Conservation (phyloP, 2,329 filamentous ascomycete species). For the Aspergillus pseudoterreus region DNA sequence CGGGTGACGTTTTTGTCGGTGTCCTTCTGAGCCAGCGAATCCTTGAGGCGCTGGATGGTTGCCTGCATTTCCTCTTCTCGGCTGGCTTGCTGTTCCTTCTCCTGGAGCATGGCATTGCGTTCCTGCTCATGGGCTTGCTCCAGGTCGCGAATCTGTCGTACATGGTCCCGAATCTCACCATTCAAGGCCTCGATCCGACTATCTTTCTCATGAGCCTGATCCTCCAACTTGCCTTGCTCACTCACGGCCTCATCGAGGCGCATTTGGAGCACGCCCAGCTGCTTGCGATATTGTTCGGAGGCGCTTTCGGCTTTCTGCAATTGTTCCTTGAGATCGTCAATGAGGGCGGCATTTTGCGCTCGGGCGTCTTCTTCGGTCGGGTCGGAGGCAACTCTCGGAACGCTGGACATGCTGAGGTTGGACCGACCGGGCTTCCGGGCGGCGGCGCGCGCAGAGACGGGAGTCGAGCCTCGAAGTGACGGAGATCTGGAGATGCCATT, state of each 20-base stretch:
- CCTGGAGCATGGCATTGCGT: conserved; percentile 78
- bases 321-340: conserved; percentile 81
- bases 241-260: conserved; percentile 78
- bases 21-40: conserved; percentile 75
- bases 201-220: conserved; percentile 80
- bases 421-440: conserved; percentile 55
- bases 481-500: conserved; percentile 57
- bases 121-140: conserved; percentile 91
- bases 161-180: conserved; percentile 79
- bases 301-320: conserved; percentile 74
- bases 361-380: conserved; percentile 66
- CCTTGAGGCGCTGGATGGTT: conserved; percentile 88
- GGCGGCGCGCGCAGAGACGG: conserved; percentile 70
- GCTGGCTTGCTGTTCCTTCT: conserved; percentile 82
- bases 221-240: conserved; percentile 83
- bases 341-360: conserved; percentile 71
- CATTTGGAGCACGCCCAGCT: conserved; percentile 78
- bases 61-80: conserved; percentile 87
- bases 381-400: conserved; percentile 46
- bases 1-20: conserved; percentile 49
- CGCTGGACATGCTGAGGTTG: conserved; percentile 41
- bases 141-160: conserved; percentile 82
- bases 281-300: conserved; percentile 77
- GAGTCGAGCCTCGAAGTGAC: conserved; percentile 54
- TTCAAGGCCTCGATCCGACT: conserved; percentile 76